These are phyloP conservation scores for Clonostachys byssicola DNA, from an alignment of 2,329 filamentous ascomycete genomes.

Conservation along the genomic window DNA sequence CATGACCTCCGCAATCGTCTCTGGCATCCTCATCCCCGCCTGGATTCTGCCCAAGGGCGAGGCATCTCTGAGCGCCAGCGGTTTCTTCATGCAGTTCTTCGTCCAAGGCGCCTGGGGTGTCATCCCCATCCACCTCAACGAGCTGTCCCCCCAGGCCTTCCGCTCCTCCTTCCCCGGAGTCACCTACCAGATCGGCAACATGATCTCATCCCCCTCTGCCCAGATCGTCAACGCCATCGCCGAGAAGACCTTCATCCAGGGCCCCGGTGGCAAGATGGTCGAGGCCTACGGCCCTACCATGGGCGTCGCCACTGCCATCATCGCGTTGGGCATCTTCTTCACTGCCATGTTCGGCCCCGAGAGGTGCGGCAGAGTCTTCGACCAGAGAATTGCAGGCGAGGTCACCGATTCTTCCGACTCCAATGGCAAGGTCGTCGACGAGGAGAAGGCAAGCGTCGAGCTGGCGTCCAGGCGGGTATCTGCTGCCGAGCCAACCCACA, in stretches of 20 bases:
- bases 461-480: neutral
- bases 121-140: constrained; percentile 70
- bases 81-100: constrained; percentile 68
- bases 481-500: too few species aligned
- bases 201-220: constrained; percentile 67
- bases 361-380: constrained; percentile 68
- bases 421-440: constrained; percentile 16
- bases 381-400: constrained; percentile 43
- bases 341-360: constrained; percentile 71
- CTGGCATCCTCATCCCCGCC: constrained; percentile 60
- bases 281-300: constrained; percentile 73
- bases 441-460: constrained; percentile 2
- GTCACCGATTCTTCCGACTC: constrained; percentile 14
- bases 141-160: constrained; percentile 67
- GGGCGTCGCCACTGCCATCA: constrained; percentile 74
- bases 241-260: constrained; percentile 54
- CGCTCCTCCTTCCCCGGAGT: constrained; percentile 67
- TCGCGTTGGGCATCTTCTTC: constrained; percentile 63
- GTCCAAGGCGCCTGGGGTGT: constrained; percentile 65
- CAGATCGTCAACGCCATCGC: constrained; percentile 76
- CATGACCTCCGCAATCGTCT: constrained; percentile 54
- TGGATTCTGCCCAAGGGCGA: constrained; percentile 66
- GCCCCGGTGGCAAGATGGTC: constrained; percentile 46
- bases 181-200: constrained; percentile 72
- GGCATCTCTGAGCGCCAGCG: constrained; percentile 53